These are phyloP conservation scores for Vachellia pachyceras DNA, from an alignment of 306 rosid species.

Conservation along the genomic window DNA sequence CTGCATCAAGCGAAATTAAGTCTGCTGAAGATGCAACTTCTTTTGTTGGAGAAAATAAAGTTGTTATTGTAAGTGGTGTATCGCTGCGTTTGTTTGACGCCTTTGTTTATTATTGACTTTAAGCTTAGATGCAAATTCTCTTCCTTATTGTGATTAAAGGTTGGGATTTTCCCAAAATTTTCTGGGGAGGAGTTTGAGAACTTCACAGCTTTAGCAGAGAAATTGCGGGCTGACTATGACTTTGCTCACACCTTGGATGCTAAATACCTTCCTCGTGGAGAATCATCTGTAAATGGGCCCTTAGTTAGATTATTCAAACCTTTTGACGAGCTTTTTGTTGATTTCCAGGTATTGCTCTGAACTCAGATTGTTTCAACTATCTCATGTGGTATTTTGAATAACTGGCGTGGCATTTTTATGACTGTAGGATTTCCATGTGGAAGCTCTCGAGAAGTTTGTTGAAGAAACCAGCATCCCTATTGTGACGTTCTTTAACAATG, in stretches of 20 bases:
- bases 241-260: slow-evolving; percentile 87
- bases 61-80: slow-evolving; percentile 65
- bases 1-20: slow-evolving; percentile 75
- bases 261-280: slow-evolving; percentile 90
- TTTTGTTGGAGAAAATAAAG: slow-evolving; percentile 63
- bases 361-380: background rate
- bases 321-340: slow-evolving; percentile 87
- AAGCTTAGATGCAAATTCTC: background rate
- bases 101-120: slow-evolving; percentile 12
- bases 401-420: slow-evolving; percentile 18
- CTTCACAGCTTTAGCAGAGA: slow-evolving; percentile 67
- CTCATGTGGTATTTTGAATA: slow-evolving; percentile 6
- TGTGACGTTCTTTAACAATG: slow-evolving; percentile 71
- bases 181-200: slow-evolving; percentile 84
- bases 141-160: slow-evolving; percentile 55
- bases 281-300: slow-evolving; percentile 78
- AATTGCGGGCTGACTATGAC: slow-evolving; percentile 82
- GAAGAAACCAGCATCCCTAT: slow-evolving; percentile 66
- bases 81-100: background rate
- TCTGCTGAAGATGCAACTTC: slow-evolving; percentile 67
- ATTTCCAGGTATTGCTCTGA: slow-evolving; percentile 63
- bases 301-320: slow-evolving; percentile 85
- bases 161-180: slow-evolving; percentile 78
- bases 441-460: slow-evolving; percentile 74
- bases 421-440: slow-evolving; percentile 73